phyloP scores from a whole-genome alignment of 306 rosid genomes.

The Glycine tomentella region DNA sequence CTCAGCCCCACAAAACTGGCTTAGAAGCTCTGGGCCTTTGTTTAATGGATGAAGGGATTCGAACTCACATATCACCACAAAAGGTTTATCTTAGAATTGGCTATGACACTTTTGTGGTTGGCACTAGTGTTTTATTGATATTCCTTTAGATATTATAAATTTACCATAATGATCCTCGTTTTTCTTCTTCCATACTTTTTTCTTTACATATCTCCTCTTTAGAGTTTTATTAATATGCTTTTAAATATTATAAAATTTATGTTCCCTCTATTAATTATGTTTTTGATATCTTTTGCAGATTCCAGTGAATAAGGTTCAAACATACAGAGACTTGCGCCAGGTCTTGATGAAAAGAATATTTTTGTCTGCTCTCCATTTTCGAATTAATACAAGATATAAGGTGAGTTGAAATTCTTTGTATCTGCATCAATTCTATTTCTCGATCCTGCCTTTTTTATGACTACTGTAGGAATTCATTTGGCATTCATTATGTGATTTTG shows the following conservation, averaged over 20 bases:
- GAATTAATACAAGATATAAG: slow-evolving; percentile 98
- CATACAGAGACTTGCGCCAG: slow-evolving; percentile 86
- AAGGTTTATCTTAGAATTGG: no score
- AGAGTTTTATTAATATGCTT: slow-evolving; percentile 5
- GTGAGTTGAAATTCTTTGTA: slow-evolving; percentile 51
- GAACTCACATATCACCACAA: no score
- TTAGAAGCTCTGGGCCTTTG: no score
- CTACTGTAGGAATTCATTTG: slow-evolving; percentile 21
- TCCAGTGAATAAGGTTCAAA: slow-evolving; percentile 88
- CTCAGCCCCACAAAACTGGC: no score
- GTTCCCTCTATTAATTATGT: not conserved
- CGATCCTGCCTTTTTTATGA: slow-evolving; percentile 4
- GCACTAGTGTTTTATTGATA: no score
- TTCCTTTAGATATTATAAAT: no score
- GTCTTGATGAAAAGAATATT: slow-evolving; percentile 99
- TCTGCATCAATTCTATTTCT: slow-evolving; percentile 24
- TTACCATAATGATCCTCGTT: not conserved
- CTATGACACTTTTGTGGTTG: no score
- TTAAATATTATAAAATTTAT: slow-evolving; percentile 16
- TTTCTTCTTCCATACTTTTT: slow-evolving; percentile 34
- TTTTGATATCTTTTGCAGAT: slow-evolving; percentile 66
- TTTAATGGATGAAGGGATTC: no score
- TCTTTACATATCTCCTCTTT: not conserved
- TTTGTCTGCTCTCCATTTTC: slow-evolving; percentile 95
- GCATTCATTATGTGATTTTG: slow-evolving; percentile 16